Conservation (phyloP, 805 yeast genomes). For the Metschnikowia gelsemii region DNA sequence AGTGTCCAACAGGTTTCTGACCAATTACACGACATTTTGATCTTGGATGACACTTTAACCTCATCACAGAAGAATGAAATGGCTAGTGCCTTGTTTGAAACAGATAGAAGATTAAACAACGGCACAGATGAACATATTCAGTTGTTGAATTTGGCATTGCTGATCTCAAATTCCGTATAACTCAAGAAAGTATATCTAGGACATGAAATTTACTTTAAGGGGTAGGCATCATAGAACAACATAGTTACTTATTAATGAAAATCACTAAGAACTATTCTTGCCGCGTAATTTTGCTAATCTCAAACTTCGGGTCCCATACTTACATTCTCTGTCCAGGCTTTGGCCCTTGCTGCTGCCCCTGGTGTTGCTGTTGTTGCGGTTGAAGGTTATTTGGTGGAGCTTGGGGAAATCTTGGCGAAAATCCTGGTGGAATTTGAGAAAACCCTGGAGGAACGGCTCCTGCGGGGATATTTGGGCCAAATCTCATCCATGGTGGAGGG, state of each 20-base stretch:
- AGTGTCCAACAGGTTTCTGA: conserved; percentile 69
- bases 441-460: conserved; percentile 11
- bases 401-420: conserved; percentile 14
- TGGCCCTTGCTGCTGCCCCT: conserved; percentile 11
- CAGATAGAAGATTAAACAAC: conserved; percentile 71
- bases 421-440: conserved; percentile 8
- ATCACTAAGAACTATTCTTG: too few relatives aligned
- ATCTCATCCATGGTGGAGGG: conserved; percentile 20
- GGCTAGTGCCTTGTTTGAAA: conserved; percentile 63
- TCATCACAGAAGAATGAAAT: conserved; percentile 62
- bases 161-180: conserved; percentile 21
- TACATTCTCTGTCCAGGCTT: too few relatives aligned
- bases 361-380: conserved; percentile 18
- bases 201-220: neutral
- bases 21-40: conserved; percentile 68
- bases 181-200: neutral
- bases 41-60: conserved; percentile 51
- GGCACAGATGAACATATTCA: conserved; percentile 92
- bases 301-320: too few relatives aligned
- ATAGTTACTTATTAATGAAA: too few relatives aligned
- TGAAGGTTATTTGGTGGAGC: conserved; percentile 9
- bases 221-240: too few relatives aligned
- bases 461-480: conserved; percentile 9
- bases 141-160: conserved; percentile 57
- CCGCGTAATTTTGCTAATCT: too few relatives aligned